Base-by-base conservation (phyloP, 768 basidiomycete species). In the Macrocybe gigantea region DNA sequence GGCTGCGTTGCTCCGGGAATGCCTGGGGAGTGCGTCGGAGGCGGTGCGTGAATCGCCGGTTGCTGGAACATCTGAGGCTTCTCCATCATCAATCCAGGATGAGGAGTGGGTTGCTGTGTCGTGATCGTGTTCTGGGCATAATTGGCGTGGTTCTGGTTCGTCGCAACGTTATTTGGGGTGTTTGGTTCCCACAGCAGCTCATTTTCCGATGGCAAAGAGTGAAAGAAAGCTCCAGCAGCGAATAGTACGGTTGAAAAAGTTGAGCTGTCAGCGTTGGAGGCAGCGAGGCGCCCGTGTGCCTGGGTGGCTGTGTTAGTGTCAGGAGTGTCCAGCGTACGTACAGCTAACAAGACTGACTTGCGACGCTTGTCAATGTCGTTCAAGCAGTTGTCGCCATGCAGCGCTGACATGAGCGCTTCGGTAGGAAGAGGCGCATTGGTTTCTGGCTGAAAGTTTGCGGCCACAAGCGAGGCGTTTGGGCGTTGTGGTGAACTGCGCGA, bases 151-250 rank as follows among this genome's bases (percentile, higher is more conserved):
- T 62, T 62, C 72, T 70, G 44, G 64, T 55, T 47, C 61, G 60
- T 41, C 22, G 22, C 22, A 22, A 22, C 22, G 66, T 55, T 45
- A 61, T 52, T 48, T 66, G 59, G 36, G 56, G 60, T 57, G 32
- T 53, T 59, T 7, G 74, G 54, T 41, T 77, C 73, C 83, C 83
- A 60, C 86, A 89, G 57, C 87, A 88, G 53, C 78, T 73, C 82
- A 84, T 85, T 54, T 54, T 66, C 55, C 51, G 53, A n/a, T 15
- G 43, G 32, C 46, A 45, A 33, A 43, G 40, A 35, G 41, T 31
- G 33, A n/a, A 56, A 41, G 35, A 38, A 32, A 44, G 37, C 31
- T 43, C 4, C 22, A 22, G 22, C 2, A 22, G 22, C 22, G 22
- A 22, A 4, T 22, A 22, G 22, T 1, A 22, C 22, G 22, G 22